Conservation (phyloP, 73 alveolate genomes). For the Paramecium caudatum region DNA sequence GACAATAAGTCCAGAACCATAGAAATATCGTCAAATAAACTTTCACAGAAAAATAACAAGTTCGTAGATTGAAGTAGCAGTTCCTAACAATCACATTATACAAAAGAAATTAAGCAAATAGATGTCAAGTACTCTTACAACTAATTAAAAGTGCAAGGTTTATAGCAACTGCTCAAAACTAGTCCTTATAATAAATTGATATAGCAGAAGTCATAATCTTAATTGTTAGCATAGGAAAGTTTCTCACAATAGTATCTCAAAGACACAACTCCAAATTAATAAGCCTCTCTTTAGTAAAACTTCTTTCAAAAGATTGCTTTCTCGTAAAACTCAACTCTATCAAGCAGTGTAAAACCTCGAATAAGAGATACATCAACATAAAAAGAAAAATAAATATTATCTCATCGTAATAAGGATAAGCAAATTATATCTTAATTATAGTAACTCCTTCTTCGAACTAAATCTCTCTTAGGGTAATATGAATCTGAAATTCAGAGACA, state of each 20-base stretch:
- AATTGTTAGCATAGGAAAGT: conserved; percentile 43
- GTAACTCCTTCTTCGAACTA: conserved; percentile 40
- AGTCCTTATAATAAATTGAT: conserved; percentile 61
- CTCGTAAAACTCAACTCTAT: conserved; percentile 54
- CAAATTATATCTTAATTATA: not conserved
- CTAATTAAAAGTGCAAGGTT: conserved; percentile 48
- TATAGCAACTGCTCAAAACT: conserved; percentile 34
- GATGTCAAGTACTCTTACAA: not conserved
- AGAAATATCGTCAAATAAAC: conserved; percentile 17
- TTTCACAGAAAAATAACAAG: conserved; percentile 56
- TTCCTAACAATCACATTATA: not conserved
- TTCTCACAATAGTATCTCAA: conserved; percentile 56
- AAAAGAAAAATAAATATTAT: conserved; percentile 3
- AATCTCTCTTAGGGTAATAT: conserved; percentile 12
- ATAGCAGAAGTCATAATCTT: conserved; percentile 44
- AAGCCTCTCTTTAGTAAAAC: conserved; percentile 52
- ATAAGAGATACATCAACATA: conserved; percentile 31
- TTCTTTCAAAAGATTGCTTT: conserved; percentile 12
- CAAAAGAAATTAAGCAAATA: not conserved
- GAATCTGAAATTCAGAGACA: conserved; percentile 41
- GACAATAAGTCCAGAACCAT: conserved; percentile 60
- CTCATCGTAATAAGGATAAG: conserved; percentile 33
- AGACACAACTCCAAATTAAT: conserved; percentile 50
- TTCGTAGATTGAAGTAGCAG: conserved; percentile 26
- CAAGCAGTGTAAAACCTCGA: conserved; percentile 67